These are phyloP conservation scores for Alternaria ventricosa DNA, from an alignment of 2,329 filamentous ascomycete genomes.

Conservation along the genomic window DNA sequence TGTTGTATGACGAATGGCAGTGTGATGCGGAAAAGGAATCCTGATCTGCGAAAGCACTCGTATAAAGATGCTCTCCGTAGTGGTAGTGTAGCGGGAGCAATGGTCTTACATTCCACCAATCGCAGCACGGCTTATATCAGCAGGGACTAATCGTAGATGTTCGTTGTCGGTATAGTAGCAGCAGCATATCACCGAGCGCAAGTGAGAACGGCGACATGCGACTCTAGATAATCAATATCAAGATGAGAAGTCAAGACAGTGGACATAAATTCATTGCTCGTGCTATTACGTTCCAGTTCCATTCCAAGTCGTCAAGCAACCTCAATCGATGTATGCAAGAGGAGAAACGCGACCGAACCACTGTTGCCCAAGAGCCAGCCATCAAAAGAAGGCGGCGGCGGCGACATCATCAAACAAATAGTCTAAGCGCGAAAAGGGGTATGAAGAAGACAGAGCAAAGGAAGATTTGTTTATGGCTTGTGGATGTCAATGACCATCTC, in stretches of 20 bases:
- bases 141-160: background rate
- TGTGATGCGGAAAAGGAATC: background rate
- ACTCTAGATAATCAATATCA: slow-evolving; percentile 5
- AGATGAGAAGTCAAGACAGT: background rate
- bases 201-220: background rate
- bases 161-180: background rate
- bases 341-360: background rate
- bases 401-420: background rate
- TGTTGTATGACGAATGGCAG: background rate
- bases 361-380: background rate
- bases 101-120: background rate
- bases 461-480: slow-evolving; percentile 31
- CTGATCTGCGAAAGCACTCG: background rate
- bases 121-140: background rate
- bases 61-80: background rate
- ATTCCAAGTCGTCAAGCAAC: background rate
- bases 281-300: background rate
- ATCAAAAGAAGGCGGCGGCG: background rate
- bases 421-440: slow-evolving; percentile 16
- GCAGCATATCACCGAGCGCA: background rate
- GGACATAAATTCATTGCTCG: background rate
- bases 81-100: background rate
- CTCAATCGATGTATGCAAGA: background rate
- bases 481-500: slow-evolving; percentile 42
- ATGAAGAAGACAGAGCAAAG: slow-evolving; percentile 13